phyloP scores from a whole-genome alignment of 1,284 basidiomycete species.

The Puccinia hordei region DNA sequence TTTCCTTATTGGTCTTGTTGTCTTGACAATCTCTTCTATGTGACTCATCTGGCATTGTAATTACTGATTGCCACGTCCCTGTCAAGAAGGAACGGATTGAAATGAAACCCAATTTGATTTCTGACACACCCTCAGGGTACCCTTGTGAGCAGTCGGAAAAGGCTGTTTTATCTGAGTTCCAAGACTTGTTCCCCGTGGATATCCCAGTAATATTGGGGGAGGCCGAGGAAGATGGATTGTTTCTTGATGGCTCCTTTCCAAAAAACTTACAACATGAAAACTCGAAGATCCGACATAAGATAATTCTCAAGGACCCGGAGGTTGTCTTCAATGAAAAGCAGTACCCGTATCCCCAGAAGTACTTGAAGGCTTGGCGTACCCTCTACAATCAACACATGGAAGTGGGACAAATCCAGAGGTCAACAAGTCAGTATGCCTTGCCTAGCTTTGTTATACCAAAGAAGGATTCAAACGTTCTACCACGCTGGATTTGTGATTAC shows the following conservation, averaged over 20 bases:
- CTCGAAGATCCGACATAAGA: slow-evolving; percentile 5
- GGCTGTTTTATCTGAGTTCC: no score
- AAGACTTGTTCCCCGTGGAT: no score
- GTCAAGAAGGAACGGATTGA: no score
- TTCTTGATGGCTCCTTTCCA: not conserved
- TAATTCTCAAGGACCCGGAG: slow-evolving; percentile 12
- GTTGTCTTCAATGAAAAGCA: not conserved
- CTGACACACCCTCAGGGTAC: no score
- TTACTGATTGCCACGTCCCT: no score
- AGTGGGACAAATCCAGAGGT: not conserved
- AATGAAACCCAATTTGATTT: no score
- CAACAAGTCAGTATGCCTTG: slow-evolving; percentile 1
- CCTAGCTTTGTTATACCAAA: no score
- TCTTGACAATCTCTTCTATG: no score
- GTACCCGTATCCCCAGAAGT: slow-evolving; percentile 16
- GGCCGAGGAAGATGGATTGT: not conserved
- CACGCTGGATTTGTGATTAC: not conserved
- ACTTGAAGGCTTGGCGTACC: not conserved
- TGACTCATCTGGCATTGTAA: no score
- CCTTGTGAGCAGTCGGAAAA: no score
- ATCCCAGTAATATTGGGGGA: no score
- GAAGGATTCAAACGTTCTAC: not conserved
- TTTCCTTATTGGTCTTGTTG: no score
- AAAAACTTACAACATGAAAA: not conserved
- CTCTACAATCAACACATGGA: not conserved